phyloP scores from a whole-genome alignment of 2,329 filamentous ascomycete genomes.

The Penicillium griseofulvum region DNA sequence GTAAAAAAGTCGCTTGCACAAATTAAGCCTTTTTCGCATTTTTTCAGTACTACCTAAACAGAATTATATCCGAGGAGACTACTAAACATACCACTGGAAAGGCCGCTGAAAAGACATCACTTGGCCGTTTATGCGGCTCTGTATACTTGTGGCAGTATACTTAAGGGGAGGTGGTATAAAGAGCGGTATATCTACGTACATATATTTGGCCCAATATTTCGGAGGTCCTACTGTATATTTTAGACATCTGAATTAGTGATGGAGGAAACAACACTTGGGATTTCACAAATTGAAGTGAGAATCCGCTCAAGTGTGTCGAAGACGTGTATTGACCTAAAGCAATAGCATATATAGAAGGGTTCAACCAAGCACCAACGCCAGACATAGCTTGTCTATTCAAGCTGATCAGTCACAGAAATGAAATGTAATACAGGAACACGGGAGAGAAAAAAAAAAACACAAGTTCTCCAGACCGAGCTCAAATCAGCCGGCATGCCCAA shows the following conservation, averaged over 20 bases:
- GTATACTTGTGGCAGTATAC: too few relatives aligned
- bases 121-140: too few relatives aligned
- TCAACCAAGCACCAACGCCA: constrained; percentile 5
- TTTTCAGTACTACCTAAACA: too few relatives aligned
- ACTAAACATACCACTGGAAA: too few relatives aligned
- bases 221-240: too few relatives aligned
- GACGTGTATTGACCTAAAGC: background rate
- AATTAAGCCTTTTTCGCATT: too few relatives aligned
- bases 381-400: background rate
- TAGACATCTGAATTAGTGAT: background rate
- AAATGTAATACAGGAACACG: background rate
- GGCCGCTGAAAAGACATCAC: too few relatives aligned
- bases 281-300: background rate
- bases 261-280: background rate
- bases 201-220: too few relatives aligned
- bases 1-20: too few relatives aligned
- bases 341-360: background rate
- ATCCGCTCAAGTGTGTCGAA: background rate
- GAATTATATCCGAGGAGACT: too few relatives aligned
- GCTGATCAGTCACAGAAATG: background rate
- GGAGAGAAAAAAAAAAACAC: background rate
- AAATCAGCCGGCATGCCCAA: background rate
- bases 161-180: too few relatives aligned
- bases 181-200: too few relatives aligned
- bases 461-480: background rate